Base-by-base conservation (phyloP, 78 protist species). In the Speleostelium caveatum region DNA sequence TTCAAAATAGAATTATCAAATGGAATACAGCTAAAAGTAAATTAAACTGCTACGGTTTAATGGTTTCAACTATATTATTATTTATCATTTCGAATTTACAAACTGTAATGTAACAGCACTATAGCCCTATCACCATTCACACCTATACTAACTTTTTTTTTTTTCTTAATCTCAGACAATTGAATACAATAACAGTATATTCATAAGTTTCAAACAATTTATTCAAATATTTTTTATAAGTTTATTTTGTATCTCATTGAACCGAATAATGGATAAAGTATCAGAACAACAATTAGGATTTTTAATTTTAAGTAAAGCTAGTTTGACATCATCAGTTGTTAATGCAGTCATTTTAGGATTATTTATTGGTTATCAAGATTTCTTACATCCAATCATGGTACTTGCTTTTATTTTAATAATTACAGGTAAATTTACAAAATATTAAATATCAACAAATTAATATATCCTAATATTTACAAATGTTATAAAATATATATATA, bases 221-320 rank as follows among this genome's bases (percentile, higher is more conserved):
- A 30, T 30, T 10, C 32, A 69, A 4, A 60, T 83, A 42, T 7
- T 78, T 39, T 26, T 83, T 0, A 39, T 69, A 39, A 32, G 66
- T 4, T 38, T 59, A 19, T 39, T 61, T 39, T 42, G 26, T 2
- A n/a, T n/a, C n/a, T n/a, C n/a, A n/a, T n/a, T n/a, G n/a, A 83
- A 83, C 33, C 72, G 69, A 56, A 30, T 55, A 49, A 35, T 69
- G 24, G 90, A 83, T 8, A 39, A 59, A n/a, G 51, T 69, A 10
- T 68, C 73, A 10, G 90, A 83, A 69, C 75, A 83, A 59, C 77
- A 83, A 69, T 35, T 83, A n/a, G 75, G 77, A 0, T 83, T 83
- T 38, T n/a, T 67, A 16, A 55, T 83, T 22, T 45, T 69, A 4
- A 69, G 77, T 22, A 83, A 83, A 41, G 90, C 75, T 19, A 36